These are phyloP conservation scores for Phaffomyces thermotolerans DNA, from an alignment of 805 yeast species.

Conservation along the genomic window DNA sequence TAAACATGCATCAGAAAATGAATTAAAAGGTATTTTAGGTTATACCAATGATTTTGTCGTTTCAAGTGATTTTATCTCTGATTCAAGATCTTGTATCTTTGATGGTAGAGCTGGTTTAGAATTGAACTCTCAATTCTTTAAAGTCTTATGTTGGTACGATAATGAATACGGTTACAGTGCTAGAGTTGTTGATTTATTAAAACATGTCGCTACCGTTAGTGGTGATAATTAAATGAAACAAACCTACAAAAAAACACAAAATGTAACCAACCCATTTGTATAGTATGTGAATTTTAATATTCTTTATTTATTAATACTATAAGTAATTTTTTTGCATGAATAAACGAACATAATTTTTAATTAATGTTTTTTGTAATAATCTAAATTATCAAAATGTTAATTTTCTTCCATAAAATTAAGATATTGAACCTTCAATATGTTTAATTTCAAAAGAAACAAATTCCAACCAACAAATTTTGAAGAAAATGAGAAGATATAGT, in stretches of 20 bases:
- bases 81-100: constrained; percentile 79
- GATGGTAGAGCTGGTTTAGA: constrained; percentile 89
- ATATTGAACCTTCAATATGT: not conserved
- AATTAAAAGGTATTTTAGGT: constrained; percentile 75
- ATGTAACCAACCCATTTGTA: not conserved
- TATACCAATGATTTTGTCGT: constrained; percentile 93
- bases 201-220: constrained; percentile 55
- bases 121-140: constrained; percentile 81
- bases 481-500: no score
- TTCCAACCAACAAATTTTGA: no score
- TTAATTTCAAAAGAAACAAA: not conserved
- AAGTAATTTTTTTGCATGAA: not conserved
- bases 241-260: not conserved
- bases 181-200: constrained; percentile 87
- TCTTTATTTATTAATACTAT: not conserved
- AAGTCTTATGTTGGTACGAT: constrained; percentile 92
- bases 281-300: not conserved
- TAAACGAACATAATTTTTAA: not conserved
- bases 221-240: constrained; percentile 6
- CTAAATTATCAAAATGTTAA: no score
- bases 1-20: constrained; percentile 71
- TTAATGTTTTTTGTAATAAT: no score
- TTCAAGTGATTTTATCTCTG: constrained; percentile 82
- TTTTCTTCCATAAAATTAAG: no score
- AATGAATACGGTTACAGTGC: constrained; percentile 95